phyloP scores from a whole-genome alignment of 2,329 filamentous ascomycete genomes.

The Fusarium pininemorale region DNA sequence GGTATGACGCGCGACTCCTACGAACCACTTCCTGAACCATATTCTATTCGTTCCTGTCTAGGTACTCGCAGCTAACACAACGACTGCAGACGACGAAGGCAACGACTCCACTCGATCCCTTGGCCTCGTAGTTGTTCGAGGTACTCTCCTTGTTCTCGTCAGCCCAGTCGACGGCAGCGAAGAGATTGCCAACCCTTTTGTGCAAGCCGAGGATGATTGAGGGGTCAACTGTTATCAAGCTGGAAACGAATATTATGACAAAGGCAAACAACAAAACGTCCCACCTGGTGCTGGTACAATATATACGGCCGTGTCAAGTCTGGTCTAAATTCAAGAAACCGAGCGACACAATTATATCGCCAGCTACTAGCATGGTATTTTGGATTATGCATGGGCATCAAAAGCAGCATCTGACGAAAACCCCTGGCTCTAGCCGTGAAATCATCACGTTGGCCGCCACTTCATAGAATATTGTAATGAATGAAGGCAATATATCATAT shows the following conservation, averaged over 20 bases:
- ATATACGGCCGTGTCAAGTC: neutral
- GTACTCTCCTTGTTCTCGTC: conserved; percentile 91
- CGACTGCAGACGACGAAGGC: conserved; percentile 81
- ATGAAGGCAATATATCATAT: conserved; percentile 38
- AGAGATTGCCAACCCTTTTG: conserved; percentile 93
- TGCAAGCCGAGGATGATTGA: conserved; percentile 74
- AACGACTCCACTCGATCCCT: conserved; percentile 84
- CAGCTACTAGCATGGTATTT: conserved; percentile 14
- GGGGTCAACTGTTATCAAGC: neutral
- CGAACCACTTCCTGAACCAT: neutral
- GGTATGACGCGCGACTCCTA: conserved; percentile 62
- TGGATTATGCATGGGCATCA: conserved; percentile 8
- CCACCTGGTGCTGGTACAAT: neutral
- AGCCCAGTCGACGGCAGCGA: conserved; percentile 95
- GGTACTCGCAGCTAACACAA: neutral
- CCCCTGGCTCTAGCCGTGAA: conserved; percentile 4
- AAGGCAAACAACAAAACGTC: neutral
- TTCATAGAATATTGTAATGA: conserved; percentile 20
- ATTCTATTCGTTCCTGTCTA: neutral
- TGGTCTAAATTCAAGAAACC: conserved; percentile 3
- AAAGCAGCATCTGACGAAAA: neutral
- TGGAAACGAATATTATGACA: conserved; percentile 15
- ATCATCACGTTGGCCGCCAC: conserved; percentile 2
- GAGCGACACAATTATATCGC: conserved; percentile 7
- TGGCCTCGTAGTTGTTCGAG: conserved; percentile 88